Evolutionary conservation across 164 flowering plant genomes (phyloP), one percentile per base, ranked within the genome.

Genomic region (Kingdonia uniflora): DNA sequence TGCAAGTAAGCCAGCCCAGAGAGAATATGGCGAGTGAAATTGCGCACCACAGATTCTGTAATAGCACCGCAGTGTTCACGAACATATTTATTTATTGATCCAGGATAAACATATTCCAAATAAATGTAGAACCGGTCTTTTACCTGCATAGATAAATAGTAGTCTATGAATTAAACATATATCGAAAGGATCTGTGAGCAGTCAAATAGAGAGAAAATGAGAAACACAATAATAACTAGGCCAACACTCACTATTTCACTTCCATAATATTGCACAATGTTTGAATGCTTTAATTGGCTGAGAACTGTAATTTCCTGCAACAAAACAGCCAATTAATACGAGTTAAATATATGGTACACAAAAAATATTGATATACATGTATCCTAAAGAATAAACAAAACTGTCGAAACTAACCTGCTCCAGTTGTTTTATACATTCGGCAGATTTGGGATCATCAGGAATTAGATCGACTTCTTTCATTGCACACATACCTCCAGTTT

Each of bases 211-310:
- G 40, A n/a, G 14, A 33, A 8, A 14, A 50, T 1, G 26, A 12
- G 49, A 8, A 42, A 10, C 11, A 29, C 21, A n/a, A 17, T 39
- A 4, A 42, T 42, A 69, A 49, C 19, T 13, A 50, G 14, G 23
- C 22, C 14, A 16, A 42, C n/a, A 54, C 57, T 42, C 48, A 92
- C 99, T 59, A 77, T 74, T 77, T 88, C 92, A 74, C 99, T 86
- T 52, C 99, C 99, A 80, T 78, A 88, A 65, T 92, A 92, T 74
- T 82, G 97, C 64, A 92, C 97, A 51, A 92, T 92, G 58, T 92
- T 92, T 62, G 81, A 95, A 71, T 92, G 99, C 71, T 89, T 72
- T 49, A 92, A 75, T 42, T 80, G 80, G 68, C 97, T 82, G 24
- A 92, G 89, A 57, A 86, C 70, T 57, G 86, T 80, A 53, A 92